phyloP scores from a whole-genome alignment of 2,329 filamentous ascomycete species.

The Myriosclerotinia scirpicola region DNA sequence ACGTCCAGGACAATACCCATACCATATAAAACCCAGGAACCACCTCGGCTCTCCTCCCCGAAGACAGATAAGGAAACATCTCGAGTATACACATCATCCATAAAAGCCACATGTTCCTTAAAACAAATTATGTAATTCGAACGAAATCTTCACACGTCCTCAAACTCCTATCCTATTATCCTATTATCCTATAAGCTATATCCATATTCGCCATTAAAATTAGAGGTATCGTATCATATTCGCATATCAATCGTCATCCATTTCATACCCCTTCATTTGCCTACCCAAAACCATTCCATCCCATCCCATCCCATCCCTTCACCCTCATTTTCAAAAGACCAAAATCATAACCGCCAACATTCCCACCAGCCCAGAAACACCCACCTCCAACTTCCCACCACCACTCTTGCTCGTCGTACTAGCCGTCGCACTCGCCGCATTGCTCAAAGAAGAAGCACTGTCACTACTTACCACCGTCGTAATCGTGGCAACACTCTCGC shows the following conservation, averaged over 20 bases:
- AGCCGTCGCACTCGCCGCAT: slow-evolving; percentile 6
- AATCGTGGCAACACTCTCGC: slow-evolving; percentile 19
- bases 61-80: background rate
- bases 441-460: background rate
- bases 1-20: too few relatives aligned
- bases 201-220: slow-evolving; percentile 5
- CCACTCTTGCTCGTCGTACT: slow-evolving; percentile 16
- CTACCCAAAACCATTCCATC: background rate
- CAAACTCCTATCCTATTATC: background rate
- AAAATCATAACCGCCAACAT: slow-evolving; percentile 5
- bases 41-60: too few relatives aligned
- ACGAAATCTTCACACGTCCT: background rate
- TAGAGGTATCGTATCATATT: slow-evolving; percentile 15
- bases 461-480: slow-evolving; percentile 20
- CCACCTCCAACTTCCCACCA: background rate
- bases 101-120: too few relatives aligned
- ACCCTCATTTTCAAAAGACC: background rate
- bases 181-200: background rate
- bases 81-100: background rate
- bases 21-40: too few relatives aligned
- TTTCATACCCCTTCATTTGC: background rate
- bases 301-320: background rate
- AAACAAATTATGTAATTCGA: background rate
- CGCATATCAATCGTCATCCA: background rate
- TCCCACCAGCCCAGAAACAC: background rate